Evolutionary conservation across 192 early-diverging fungal genomes (phyloP), one percentile per base, ranked within the genome.

Genomic region (Entomortierella beljakovae): DNA sequence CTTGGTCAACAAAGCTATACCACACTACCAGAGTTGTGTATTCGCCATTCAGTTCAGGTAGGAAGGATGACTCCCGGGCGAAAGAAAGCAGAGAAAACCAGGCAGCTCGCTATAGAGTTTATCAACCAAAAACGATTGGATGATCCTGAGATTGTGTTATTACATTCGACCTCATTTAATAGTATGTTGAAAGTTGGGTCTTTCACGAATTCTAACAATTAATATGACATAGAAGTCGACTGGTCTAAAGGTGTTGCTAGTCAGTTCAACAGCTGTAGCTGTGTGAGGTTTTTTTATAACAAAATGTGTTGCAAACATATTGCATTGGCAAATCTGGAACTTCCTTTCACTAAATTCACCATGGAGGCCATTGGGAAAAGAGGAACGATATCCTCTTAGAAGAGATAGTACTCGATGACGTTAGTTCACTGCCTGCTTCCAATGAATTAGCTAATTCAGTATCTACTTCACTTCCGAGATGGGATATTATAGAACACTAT

Each of bases 241-340:
- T 60, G 58, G 38, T 20, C 35, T 15, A 40, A 42, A 42, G 58
- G 58, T 33, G n/a, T 26, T 10, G 38, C 40, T 13, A 23, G 38
- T 13, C 22, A 26, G 15, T 25, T 60, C 23, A 26, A 22, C 6
- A 43, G 58, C 9, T 60, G 58, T 15, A 43, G 18, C 18, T 60
- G 58, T 25, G n/a, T 23, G 2, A 23, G 43, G 23, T 60, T 60
- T 25, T 28, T 22, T 9, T 43, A 32, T 40, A 43, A 26, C 29
- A 54, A 54, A 26, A 13, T 38, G 5, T 52, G 49, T 25, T 64
- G 62, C 50, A 64, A 64, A 25, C 62, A 64, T 51, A 52, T 64
- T 38, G 62, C 62, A 2, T 28, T 64, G 49, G 62, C 29, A 5
- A 52, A 37, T 0, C 0, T 64, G 22, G 62, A 64, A 20, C 26